phyloP scores from a whole-genome alignment of 495 filamentous ascomycete genomes.

The Friedmanniomyces endolithicus region DNA sequence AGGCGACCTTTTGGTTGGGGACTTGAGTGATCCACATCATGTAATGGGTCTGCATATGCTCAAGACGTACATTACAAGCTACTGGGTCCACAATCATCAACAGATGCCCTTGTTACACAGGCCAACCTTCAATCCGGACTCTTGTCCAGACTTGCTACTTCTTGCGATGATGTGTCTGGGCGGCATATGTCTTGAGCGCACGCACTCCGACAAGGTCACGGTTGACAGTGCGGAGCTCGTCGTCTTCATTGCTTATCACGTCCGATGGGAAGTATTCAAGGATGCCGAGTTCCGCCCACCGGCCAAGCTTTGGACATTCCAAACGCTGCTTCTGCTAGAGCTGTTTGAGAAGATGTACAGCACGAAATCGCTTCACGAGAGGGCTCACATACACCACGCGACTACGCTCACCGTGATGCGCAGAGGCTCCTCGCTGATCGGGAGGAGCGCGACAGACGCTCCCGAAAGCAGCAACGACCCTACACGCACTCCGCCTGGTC shows the following conservation, averaged over 20 bases:
- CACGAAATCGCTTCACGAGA: constrained; percentile 79
- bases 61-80: constrained; percentile 86
- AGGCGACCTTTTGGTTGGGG: constrained; percentile 64
- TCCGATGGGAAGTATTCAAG: constrained; percentile 87
- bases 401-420: constrained; percentile 94
- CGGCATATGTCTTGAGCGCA: constrained; percentile 74
- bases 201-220: constrained; percentile 58
- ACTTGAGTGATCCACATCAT: constrained; percentile 58
- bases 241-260: constrained; percentile 79
- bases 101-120: constrained; percentile 91
- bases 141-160: constrained; percentile 72
- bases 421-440: constrained; percentile 79
- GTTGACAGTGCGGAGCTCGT: constrained; percentile 64
- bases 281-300: constrained; percentile 85
- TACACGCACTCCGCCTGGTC: constrained; percentile 38
- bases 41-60: constrained; percentile 86
- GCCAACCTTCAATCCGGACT: constrained; percentile 82
- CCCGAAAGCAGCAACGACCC: constrained; percentile 57
- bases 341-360: constrained; percentile 96
- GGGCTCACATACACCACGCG: constrained; percentile 93
- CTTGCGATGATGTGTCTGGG: constrained; percentile 91
- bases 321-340: constrained; percentile 78
- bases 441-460: constrained; percentile 75
- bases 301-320: constrained; percentile 95
- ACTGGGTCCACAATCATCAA: constrained; percentile 89